Conservation (phyloP, 805 yeast genomes). For the Spathaspora girioi region DNA sequence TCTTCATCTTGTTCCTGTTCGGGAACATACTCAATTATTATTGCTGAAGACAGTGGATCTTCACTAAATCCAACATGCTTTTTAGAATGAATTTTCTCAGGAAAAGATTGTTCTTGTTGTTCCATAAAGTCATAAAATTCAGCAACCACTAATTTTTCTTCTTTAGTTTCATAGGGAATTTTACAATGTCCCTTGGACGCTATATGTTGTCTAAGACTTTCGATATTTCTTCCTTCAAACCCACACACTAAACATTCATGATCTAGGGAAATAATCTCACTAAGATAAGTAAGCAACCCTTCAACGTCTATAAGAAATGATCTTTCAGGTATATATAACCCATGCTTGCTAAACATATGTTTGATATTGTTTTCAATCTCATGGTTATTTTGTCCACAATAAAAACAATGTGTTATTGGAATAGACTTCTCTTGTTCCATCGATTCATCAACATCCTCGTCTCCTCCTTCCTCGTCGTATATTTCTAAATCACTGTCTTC, state of each 20-base stretch:
- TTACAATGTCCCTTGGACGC: slow-evolving; percentile 42
- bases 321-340: slow-evolving; percentile 44
- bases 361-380: slow-evolving; percentile 52
- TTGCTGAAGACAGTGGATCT: slow-evolving; percentile 11
- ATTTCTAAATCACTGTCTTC: slow-evolving; percentile 16
- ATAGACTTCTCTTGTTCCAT: slow-evolving; percentile 32
- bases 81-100: slow-evolving; percentile 9
- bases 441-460: slow-evolving; percentile 15
- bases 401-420: slow-evolving; percentile 52
- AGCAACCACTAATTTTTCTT: slow-evolving; percentile 30
- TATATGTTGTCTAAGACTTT: slow-evolving; percentile 43
- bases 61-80: slow-evolving; percentile 26
- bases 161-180: slow-evolving; percentile 42
- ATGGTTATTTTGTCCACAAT: slow-evolving; percentile 50
- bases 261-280: slow-evolving; percentile 36
- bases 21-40: slow-evolving; percentile 7
- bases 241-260: slow-evolving; percentile 44
- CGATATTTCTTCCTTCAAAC: slow-evolving; percentile 37
- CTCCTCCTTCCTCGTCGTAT: slow-evolving; percentile 13
- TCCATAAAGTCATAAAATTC: slow-evolving; percentile 38
- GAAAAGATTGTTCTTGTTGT: slow-evolving; percentile 5
- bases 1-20: slow-evolving; percentile 12
- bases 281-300: slow-evolving; percentile 36
- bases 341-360: slow-evolving; percentile 45
- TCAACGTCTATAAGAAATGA: slow-evolving; percentile 32